A percentile compares a stretch with the other conserved stretches of the same genome.
Evolutionary conservation across 495 filamentous ascomycete species (phyloP).

Genomic region (Penicillium crystallinum): DNA sequence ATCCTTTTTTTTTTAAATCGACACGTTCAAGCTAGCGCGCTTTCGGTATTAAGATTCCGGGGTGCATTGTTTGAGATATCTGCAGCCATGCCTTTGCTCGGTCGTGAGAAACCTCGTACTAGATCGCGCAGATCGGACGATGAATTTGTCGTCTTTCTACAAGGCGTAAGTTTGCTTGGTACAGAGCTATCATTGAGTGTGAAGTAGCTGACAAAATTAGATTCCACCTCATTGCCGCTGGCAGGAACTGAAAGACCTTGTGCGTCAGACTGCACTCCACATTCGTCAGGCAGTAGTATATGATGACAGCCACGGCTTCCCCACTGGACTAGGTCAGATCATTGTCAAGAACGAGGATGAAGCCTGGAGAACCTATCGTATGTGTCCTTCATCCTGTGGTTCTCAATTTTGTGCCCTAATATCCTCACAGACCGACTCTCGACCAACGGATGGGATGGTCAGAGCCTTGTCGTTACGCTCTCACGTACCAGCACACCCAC

Average conservation of each 20-base stretch:
- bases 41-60: neutral
- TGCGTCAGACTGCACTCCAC: slow-evolving; percentile 43
- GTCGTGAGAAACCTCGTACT: slow-evolving; percentile 30
- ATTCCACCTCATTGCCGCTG: slow-evolving; percentile 45
- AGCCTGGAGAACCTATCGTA: slow-evolving; percentile 45
- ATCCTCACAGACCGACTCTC: slow-evolving; percentile 34
- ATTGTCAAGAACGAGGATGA: slow-evolving; percentile 48
- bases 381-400: slow-evolving; percentile 5
- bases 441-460: slow-evolving; percentile 44
- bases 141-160: slow-evolving; percentile 45
- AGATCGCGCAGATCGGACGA: slow-evolving; percentile 37
- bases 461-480: slow-evolving; percentile 41
- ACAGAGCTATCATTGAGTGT: neutral
- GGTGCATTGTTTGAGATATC: neutral
- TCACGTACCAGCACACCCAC: slow-evolving; percentile 41
- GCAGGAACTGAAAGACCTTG: slow-evolving; percentile 46
- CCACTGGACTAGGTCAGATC: slow-evolving; percentile 44
- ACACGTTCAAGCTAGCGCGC: neutral
- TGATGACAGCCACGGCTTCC: slow-evolving; percentile 42
- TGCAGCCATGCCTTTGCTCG: slow-evolving; percentile 27
- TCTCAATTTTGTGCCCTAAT: slow-evolving; percentile 4
- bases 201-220: slow-evolving; percentile 19
- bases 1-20: neutral
- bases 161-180: slow-evolving; percentile 31
- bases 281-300: slow-evolving; percentile 47